Evolutionary conservation across 441 rosid species (phyloP), one percentile per base, ranked within the genome.

Genomic region (Croton setiger): DNA sequence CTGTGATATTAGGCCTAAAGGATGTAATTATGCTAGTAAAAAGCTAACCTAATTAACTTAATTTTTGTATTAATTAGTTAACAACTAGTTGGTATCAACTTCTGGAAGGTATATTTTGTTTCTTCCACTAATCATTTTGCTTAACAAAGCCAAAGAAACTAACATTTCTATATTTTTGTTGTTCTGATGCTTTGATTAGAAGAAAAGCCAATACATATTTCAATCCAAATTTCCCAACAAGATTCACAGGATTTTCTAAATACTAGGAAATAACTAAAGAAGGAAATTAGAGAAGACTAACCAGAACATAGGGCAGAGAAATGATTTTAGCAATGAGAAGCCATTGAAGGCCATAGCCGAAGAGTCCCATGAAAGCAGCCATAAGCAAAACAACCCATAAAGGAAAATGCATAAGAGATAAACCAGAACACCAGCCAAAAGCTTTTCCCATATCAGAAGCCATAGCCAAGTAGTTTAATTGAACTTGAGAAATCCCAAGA

Each of bases 381-480:
- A 85, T 74, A 80, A 86, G 79, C 75, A 90, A 67, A 60, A 92
- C 96, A 18, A 72, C 68, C 92, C 93, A 88, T n/a, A 86, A 64
- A 11, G 96, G 96, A 33, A 86, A 76, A 76, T 86, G 79, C 72
- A 69, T 39, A 4, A 92, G 85, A 14, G 79, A 84, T 2, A 88
- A 71, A 4, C 96, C 98, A 55, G 86, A 87, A 43, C 90, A 87
- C 98, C 98, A 92, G 0, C 98, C 96, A 55, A 92, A 85, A 37
- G 83, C 90, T 72, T 92, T 92, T 0, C 98, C 96, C 79, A 92
- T 69, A 77, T 90, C 93, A 41, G 98, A 92, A 9, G 96, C 98
- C 27, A 88, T 89, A 0, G 96, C 84, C 55, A 92, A 82, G 64
- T 83, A 88, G 70, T 88, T 90, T 9, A 92, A 76, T 59, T 90